Percentiles rank a stretch among this genome's conserved stretches.
phyloP scores from a whole-genome alignment of 2,329 filamentous ascomycete species.

The Colletotrichum eleusines region DNA sequence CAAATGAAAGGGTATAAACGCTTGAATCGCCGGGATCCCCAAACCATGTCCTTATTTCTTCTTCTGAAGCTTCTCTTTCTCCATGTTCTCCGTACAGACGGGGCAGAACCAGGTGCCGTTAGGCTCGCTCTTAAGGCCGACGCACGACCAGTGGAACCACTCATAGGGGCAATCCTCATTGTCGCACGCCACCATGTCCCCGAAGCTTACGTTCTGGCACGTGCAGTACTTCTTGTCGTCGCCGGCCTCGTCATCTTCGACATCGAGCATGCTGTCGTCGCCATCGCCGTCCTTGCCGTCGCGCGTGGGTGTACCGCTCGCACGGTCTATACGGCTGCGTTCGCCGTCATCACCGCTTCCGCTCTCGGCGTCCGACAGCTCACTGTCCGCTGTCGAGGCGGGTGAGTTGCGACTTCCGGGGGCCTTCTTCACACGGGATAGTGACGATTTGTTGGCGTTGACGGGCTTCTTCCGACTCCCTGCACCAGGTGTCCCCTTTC shows the following conservation, averaged over 20 bases:
- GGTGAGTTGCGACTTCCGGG: conserved; percentile 68
- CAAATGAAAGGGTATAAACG: conserved; percentile 30
- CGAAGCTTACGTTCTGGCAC: conserved; percentile 86
- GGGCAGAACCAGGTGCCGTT: conserved; percentile 78
- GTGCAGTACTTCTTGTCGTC: conserved; percentile 87
- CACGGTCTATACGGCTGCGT: conserved; percentile 41
- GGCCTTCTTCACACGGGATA: conserved; percentile 72
- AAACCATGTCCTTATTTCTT: conserved; percentile 18
- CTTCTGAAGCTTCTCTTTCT: conserved; percentile 53
- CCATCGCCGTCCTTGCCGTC: conserved; percentile 58
- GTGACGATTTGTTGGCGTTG: conserved; percentile 66
- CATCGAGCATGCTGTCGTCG: conserved; percentile 68
- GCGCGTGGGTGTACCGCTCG: conserved; percentile 43
- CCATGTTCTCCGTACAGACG: conserved; percentile 67
- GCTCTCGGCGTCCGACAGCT: conserved; percentile 73
- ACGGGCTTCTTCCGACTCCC: conserved; percentile 61
- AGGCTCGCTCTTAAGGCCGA: conserved; percentile 76
- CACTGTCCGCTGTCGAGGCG: conserved; percentile 72
- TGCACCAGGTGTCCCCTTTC: conserved; percentile 63
- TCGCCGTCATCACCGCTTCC: conserved; percentile 66
- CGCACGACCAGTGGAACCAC: conserved; percentile 89
- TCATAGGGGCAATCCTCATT: conserved; percentile 84
- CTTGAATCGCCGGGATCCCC: conserved; percentile 1
- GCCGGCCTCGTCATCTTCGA: conserved; percentile 76
- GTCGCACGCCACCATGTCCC: conserved; percentile 91